phyloP scores from a whole-genome alignment of 2,329 filamentous ascomycete species.

The Magnaporthiopsis poae region DNA sequence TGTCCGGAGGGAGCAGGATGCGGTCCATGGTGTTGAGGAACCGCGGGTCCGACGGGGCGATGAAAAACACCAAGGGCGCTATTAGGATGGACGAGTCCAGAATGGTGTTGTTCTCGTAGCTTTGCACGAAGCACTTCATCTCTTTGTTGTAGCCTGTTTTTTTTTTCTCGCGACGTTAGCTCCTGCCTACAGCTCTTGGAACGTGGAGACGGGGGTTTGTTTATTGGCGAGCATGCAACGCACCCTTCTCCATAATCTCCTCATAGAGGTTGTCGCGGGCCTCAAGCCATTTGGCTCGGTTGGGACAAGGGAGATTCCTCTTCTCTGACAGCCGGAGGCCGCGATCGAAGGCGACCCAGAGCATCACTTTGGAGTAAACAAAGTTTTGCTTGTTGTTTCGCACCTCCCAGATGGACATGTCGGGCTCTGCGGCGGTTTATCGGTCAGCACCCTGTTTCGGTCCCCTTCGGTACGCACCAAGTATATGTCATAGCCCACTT shows the following conservation, averaged over 20 bases:
- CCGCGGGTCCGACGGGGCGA: slow-evolving; percentile 50
- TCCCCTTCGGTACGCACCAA: no score
- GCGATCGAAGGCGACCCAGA: slow-evolving; percentile 73
- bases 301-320: slow-evolving; percentile 64
- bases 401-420: slow-evolving; percentile 81
- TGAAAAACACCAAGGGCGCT: slow-evolving; percentile 70
- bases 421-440: slow-evolving; percentile 36
- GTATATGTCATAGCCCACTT: slow-evolving; percentile 14
- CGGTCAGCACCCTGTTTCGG: background rate
- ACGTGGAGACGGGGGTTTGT: background rate
- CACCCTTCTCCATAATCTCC: slow-evolving; percentile 63
- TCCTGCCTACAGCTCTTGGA: background rate
- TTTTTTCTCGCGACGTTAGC: slow-evolving; percentile 7
- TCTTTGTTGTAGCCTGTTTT: slow-evolving; percentile 56
- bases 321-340: slow-evolving; percentile 66
- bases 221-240: background rate
- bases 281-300: slow-evolving; percentile 54
- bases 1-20: slow-evolving; percentile 63
- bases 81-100: slow-evolving; percentile 68
- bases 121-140: slow-evolving; percentile 62
- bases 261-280: slow-evolving; percentile 62
- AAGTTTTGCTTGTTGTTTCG: slow-evolving; percentile 68
- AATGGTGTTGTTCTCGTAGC: slow-evolving; percentile 60
- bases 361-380: slow-evolving; percentile 72
- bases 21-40: slow-evolving; percentile 63